phyloP scores from a whole-genome alignment of 768 basidiomycete genomes.

The Hygrophoropsis aurantiaca region DNA sequence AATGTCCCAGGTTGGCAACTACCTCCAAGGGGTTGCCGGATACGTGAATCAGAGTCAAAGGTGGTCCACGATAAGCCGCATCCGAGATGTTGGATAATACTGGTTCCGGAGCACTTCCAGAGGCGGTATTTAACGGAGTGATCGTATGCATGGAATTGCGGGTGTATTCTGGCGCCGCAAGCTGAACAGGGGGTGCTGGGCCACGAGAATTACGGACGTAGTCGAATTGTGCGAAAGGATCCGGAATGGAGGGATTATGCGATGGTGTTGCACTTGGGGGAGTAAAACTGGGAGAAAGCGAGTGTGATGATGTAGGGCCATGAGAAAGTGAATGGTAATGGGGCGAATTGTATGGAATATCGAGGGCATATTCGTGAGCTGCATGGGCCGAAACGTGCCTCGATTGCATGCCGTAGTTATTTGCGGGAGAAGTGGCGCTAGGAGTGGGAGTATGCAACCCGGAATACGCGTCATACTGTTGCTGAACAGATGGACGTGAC shows the following conservation, averaged over 20 bases:
- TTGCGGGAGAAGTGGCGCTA: background rate
- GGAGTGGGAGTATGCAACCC: constrained; percentile 11
- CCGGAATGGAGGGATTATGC: constrained; percentile 36
- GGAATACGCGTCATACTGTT: constrained; percentile 23
- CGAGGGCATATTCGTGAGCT: constrained; percentile 16
- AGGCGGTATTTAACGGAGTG: constrained; percentile 25
- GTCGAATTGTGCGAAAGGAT: constrained; percentile 49
- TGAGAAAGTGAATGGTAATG: constrained; percentile 30
- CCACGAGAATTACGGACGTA: constrained; percentile 52
- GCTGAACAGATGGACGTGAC: constrained; percentile 18
- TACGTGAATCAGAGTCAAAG: too few species aligned
- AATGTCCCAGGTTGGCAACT: too few species aligned
- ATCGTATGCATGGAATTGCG: constrained; percentile 30
- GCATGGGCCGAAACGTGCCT: constrained; percentile 12
- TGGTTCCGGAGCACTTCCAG: constrained; percentile 30
- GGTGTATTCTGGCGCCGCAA: constrained; percentile 40
- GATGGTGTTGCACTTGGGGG: constrained; percentile 68
- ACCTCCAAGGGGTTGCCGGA: too few species aligned
- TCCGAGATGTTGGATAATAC: constrained; percentile 46
- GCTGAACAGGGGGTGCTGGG: constrained; percentile 53
- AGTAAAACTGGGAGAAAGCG: constrained; percentile 63
- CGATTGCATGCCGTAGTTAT: constrained; percentile 12
- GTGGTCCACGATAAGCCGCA: constrained; percentile 38
- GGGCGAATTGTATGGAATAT: constrained; percentile 10
- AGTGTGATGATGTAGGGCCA: constrained; percentile 52